Percentiles rank a stretch among this genome's conserved stretches.
These are phyloP conservation scores for Spergularia azorica DNA, from an alignment of 179 eudicot species.

Conservation along the genomic window DNA sequence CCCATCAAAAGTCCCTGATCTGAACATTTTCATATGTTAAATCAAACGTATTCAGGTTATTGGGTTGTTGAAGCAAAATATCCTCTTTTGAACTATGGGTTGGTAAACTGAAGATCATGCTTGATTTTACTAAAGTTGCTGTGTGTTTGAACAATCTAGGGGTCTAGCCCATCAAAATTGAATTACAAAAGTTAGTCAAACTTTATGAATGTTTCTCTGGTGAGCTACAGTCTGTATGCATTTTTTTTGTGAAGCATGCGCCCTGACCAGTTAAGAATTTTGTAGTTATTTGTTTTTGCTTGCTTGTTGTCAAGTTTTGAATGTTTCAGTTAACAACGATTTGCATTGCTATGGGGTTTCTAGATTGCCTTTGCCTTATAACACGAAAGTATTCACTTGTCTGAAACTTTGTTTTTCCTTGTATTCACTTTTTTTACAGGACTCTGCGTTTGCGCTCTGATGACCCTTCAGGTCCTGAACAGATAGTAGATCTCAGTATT, in stretches of 20 bases:
- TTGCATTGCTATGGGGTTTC: conserved; percentile 10
- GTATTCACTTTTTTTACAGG: not conserved
- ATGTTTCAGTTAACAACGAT: conserved; percentile 2
- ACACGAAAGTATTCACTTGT: conserved; percentile 17
- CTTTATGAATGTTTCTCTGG: not conserved
- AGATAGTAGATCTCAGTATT: conserved; percentile 22
- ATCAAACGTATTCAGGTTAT: not conserved
- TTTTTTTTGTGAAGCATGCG: conserved; percentile 11
- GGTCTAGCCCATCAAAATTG: conserved; percentile 15
- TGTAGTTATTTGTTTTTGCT: not conserved
- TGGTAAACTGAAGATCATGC: conserved; percentile 15
- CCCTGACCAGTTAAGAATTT: conserved; percentile 14
- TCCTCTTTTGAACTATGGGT: conserved; percentile 5
- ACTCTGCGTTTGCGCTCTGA: not conserved
- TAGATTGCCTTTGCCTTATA: conserved; percentile 19
- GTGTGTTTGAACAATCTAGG: not conserved
- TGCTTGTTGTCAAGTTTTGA: conserved; percentile 1
- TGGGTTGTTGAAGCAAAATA: conserved; percentile 6
- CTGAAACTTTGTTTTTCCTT: conserved; percentile 1
- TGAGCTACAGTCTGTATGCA: conserved; percentile 4
- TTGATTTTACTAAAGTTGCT: not conserved
- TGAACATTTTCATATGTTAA: not conserved
- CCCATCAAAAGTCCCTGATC: not conserved
- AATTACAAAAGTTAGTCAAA: not conserved
- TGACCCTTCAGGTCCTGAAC: conserved; percentile 32